Conservation (phyloP, 1,284 basidiomycete genomes). For the Athelia sp. region DNA sequence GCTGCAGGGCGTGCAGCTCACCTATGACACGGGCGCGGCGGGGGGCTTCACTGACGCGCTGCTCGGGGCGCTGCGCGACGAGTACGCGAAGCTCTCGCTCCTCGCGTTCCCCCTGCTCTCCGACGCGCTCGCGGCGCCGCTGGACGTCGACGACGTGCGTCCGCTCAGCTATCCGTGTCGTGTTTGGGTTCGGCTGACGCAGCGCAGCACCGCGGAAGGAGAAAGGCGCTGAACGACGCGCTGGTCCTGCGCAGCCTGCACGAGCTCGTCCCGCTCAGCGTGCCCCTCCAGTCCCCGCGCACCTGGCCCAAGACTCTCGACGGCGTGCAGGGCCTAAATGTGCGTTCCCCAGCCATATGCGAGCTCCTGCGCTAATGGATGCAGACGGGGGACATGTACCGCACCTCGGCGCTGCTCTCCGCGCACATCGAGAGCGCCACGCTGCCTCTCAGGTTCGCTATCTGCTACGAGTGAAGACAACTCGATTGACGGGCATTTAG, state of each 20-base stretch:
- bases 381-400: conserved; percentile 42
- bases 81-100: conserved; percentile 52
- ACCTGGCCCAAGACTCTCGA: conserved; percentile 40
- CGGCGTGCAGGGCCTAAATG: conserved; percentile 29
- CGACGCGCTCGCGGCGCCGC: conserved; percentile 25
- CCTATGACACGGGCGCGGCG: conserved; percentile 56
- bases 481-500: conserved; percentile 20
- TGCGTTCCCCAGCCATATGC: conserved; percentile 23
- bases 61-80: conserved; percentile 56
- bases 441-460: conserved; percentile 53
- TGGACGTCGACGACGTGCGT: conserved; percentile 41
- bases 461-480: background rate
- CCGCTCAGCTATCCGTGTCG: conserved; percentile 7
- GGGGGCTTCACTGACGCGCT: conserved; percentile 59
- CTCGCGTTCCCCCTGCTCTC: conserved; percentile 57
- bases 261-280: conserved; percentile 46
- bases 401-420: conserved; percentile 60
- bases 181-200: conserved; percentile 9
- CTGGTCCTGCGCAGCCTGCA: conserved; percentile 48
- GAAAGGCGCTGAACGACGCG: conserved; percentile 53
- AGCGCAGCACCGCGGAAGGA: conserved; percentile 22
- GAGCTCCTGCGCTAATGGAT: conserved; percentile 4
- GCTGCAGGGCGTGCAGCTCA: conserved; percentile 69
- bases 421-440: conserved; percentile 65
- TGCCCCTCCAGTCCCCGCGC: conserved; percentile 51